A percentile compares a stretch with the other conserved stretches of the same genome.
Evolutionary conservation across 768 basidiomycete genomes (phyloP).

Genomic region (Amylocystis lapponica): DNA sequence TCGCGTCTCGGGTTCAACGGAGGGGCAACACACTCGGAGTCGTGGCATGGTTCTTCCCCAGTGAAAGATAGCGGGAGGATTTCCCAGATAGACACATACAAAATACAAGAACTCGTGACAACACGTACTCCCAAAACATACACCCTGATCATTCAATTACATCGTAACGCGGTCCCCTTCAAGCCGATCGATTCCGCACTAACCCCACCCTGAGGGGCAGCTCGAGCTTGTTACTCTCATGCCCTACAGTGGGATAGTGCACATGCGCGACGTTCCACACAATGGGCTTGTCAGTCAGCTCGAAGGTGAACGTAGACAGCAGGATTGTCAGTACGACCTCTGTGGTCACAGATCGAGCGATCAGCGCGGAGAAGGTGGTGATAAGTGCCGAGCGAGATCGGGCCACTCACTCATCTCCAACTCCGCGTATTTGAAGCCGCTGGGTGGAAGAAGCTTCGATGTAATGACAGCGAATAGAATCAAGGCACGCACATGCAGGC

Average conservation of each 20-base stretch:
- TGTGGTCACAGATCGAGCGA: constrained; percentile 7
- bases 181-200: too few species aligned
- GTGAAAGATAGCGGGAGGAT: too few species aligned
- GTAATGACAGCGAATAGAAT: background rate
- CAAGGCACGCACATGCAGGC: constrained; percentile 28
- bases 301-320: constrained; percentile 21
- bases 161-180: too few species aligned
- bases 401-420: constrained; percentile 34
- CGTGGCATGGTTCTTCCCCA: too few species aligned
- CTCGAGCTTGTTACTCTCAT: constrained; percentile 11
- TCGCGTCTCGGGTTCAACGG: too few species aligned
- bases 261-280: constrained; percentile 25
- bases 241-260: constrained; percentile 21
- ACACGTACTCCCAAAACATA: too few species aligned
- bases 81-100: too few species aligned
- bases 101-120: too few species aligned
- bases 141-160: too few species aligned
- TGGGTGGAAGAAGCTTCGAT: constrained; percentile 6
- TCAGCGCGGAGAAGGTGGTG: background rate
- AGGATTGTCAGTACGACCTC: constrained; percentile 25
- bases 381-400: background rate
- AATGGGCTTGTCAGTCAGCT: constrained; percentile 19
- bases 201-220: constrained; percentile 20
- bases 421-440: constrained; percentile 40
- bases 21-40: too few species aligned